phyloP scores from a whole-genome alignment of 1,139 yeast species.

The Trichomonascaceae sp. region DNA sequence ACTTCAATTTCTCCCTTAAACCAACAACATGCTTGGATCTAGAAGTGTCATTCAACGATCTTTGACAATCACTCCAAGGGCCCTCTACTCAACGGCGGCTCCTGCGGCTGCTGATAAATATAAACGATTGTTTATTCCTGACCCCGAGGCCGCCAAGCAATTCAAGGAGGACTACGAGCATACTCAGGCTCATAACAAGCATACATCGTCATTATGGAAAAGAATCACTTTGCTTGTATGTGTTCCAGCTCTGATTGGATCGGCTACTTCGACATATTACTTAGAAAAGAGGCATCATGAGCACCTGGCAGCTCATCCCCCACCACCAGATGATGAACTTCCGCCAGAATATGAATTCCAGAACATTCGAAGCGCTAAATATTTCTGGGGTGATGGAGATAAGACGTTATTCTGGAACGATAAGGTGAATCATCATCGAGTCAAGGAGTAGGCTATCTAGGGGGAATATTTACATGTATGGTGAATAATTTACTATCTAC shows the following conservation, averaged over 20 bases:
- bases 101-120: conserved; percentile 15
- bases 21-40: neutral
- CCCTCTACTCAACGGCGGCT: conserved; percentile 10
- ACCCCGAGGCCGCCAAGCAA: conserved; percentile 50
- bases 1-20: neutral
- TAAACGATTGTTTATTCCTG: conserved; percentile 27
- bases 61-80: conserved; percentile 11
- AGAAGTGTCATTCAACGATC: conserved; percentile 6
- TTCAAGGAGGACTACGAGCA: conserved; percentile 47
- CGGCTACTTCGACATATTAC: conserved; percentile 74
- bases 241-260: conserved; percentile 67
- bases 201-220: conserved; percentile 76
- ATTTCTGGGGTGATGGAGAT: conserved; percentile 99
- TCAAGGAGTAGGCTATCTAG: conserved; percentile 15
- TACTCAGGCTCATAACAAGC: conserved; percentile 70
- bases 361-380: conserved; percentile 75
- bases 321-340: conserved; percentile 76
- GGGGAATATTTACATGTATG: too few species aligned
- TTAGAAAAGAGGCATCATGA: conserved; percentile 83
- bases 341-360: conserved; percentile 86
- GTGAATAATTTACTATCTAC: too few species aligned
- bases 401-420: conserved; percentile 96
- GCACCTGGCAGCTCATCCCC: conserved; percentile 70
- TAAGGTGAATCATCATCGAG: conserved; percentile 73
- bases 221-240: conserved; percentile 76